Conservation (phyloP, 805 yeast genomes). For the Komagataella pastoris region DNA sequence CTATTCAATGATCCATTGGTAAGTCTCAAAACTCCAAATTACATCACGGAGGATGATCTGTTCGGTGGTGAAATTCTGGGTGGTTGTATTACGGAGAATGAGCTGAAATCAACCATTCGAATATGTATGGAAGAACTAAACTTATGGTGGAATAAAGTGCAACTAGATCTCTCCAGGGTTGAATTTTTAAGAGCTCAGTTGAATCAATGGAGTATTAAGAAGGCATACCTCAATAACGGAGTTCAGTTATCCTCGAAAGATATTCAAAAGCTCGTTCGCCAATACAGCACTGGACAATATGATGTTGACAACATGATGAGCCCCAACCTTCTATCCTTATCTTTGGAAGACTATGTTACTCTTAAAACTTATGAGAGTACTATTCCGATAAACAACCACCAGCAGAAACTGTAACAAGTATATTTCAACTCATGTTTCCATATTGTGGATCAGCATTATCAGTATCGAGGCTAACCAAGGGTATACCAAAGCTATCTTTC, state of each 20-base stretch:
- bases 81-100: slow-evolving; percentile 31
- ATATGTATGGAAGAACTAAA: not conserved
- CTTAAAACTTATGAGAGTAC: slow-evolving; percentile 38
- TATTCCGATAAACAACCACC: slow-evolving; percentile 1
- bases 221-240: slow-evolving; percentile 36
- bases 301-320: slow-evolving; percentile 27
- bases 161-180: slow-evolving; percentile 65
- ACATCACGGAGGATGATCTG: slow-evolving; percentile 18
- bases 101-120: slow-evolving; percentile 37
- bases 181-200: slow-evolving; percentile 65
- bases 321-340: slow-evolving; percentile 46
- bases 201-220: slow-evolving; percentile 66
- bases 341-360: slow-evolving; percentile 54
- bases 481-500: not conserved
- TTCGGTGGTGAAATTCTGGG: slow-evolving; percentile 47
- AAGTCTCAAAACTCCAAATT: slow-evolving; percentile 16
- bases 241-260: slow-evolving; percentile 35
- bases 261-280: slow-evolving; percentile 34
- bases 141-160: slow-evolving; percentile 23
- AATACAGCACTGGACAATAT: slow-evolving; percentile 41
- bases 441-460: not conserved
- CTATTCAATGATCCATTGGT: slow-evolving; percentile 68
- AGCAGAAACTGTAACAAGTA: not conserved
- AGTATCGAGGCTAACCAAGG: not conserved
- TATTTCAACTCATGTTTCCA: not conserved